Evolutionary conservation across 1,284 basidiomycete species (phyloP), one percentile per base, ranked within the genome.

Genomic region (Amylostereum areolatum): DNA sequence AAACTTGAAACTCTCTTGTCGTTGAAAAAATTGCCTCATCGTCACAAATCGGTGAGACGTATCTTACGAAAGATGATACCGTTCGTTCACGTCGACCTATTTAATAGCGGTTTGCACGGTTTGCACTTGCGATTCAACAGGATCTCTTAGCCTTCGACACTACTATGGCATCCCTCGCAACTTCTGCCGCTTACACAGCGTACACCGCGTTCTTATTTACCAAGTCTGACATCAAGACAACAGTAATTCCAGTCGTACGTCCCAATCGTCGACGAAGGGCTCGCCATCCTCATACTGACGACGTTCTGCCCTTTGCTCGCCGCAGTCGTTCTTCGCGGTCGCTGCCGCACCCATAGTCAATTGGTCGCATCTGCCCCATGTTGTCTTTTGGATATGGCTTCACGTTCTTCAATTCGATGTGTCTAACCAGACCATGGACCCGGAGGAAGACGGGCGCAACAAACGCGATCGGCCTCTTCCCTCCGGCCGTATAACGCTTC

Each of bases 391-490:
- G 74, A 59, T 71, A 4, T 77, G 68, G 70, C 36, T 70, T 1
- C 70, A 77, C 37, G 52, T 69, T 1, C 58, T 77, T 7, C 71
- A 73, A 34, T 70, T 70, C 52, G 57, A 68, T 42, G 57, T 75
- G 18, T 66, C 74, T 1, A 76, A 76, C 47, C 74, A 76, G 56
- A 63, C 62, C 41, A 58, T 68, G 24, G 57, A 59, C 2, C 61
- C 63, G 1, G 64, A 66, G 11, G 75, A 76, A 53, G 74, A 77
- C 52, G 48, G 40, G 3, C 48, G 61, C 37, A 77, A 77, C 58
- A 72, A 75, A 50, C 65, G 69, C 1, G 70, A 70, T 60, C 56
- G 74, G 8, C 75, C 75, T 2, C 57, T 77, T 12, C 73, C 74
- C 1, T 58, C 72, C 4, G 65, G 66, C 7, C 65, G 68, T 2